Evolutionary conservation across 2,329 filamentous ascomycete genomes (phyloP).

Genomic region (Paraconiothyrium sp.): DNA sequence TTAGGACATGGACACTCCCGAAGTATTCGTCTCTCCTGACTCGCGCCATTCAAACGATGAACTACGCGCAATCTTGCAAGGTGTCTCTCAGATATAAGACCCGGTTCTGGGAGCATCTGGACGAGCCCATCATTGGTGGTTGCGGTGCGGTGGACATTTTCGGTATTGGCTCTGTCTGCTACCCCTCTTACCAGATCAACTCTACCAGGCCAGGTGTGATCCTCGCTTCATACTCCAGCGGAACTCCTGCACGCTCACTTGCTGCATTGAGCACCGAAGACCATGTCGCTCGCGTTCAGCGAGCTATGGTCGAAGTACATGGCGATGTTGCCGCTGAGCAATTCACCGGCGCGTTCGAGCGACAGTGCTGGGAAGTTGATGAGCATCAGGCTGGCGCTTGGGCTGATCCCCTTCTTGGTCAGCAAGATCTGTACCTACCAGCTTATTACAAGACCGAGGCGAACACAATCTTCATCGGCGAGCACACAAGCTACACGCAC

Average conservation of each 20-base stretch:
- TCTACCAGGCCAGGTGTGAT: conserved; percentile 69
- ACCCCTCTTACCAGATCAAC: conserved; percentile 74
- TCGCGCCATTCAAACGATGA: conserved; percentile 58
- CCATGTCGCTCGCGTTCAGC: conserved; percentile 70
- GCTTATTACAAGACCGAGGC: conserved; percentile 77
- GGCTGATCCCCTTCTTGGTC: conserved; percentile 68
- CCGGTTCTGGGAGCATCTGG: conserved; percentile 67
- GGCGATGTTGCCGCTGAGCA: conserved; percentile 67
- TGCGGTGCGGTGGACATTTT: conserved; percentile 68
- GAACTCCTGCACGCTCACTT: conserved; percentile 56
- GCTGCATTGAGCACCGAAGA: conserved; percentile 64
- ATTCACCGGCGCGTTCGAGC: conserved; percentile 71
- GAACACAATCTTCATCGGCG: conserved; percentile 72
- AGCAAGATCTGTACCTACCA: conserved; percentile 75
- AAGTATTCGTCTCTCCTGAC: conserved; percentile 60
- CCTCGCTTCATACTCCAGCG: conserved; percentile 67
- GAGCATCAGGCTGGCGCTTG: conserved; percentile 70
- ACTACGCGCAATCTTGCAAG: conserved; percentile 63
- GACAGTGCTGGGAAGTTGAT: conserved; percentile 73
- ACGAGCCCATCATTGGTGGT: conserved; percentile 69
- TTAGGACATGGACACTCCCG: conserved; percentile 70
- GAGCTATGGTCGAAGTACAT: conserved; percentile 75
- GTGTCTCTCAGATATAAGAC: conserved; percentile 74
- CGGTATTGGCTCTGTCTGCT: conserved; percentile 68
- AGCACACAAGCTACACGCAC: conserved; percentile 77